phyloP scores from a whole-genome alignment of 1,284 basidiomycete species.

The Fomes fomentarius region DNA sequence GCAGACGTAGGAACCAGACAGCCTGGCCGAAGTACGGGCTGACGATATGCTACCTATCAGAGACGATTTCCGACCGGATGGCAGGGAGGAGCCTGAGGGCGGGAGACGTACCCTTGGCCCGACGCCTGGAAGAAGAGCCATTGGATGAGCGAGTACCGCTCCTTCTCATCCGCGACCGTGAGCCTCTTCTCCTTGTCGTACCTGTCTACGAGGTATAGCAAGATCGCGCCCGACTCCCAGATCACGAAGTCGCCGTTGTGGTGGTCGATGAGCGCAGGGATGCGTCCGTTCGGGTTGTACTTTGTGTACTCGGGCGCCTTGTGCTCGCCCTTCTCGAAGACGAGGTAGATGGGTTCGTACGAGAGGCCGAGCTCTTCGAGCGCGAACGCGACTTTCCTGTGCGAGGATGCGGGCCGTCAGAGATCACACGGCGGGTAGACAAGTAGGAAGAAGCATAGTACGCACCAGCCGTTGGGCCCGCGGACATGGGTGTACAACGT shows the following conservation, averaged over 20 bases:
- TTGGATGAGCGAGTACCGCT: slow-evolving; percentile 27
- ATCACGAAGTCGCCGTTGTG: slow-evolving; percentile 33
- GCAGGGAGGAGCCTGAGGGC: too few species aligned
- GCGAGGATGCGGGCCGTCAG: neutral
- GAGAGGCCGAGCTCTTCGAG: slow-evolving; percentile 34
- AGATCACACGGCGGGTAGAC: neutral
- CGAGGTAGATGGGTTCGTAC: slow-evolving; percentile 34
- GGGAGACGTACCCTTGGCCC: slow-evolving; percentile 31
- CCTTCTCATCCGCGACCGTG: slow-evolving; percentile 26
- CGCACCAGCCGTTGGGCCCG: slow-evolving; percentile 6
- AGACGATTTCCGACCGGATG: too few species aligned
- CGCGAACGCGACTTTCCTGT: slow-evolving; percentile 32
- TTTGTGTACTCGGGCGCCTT: slow-evolving; percentile 19
- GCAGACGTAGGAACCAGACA: neutral
- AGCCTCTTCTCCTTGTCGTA: slow-evolving; percentile 39
- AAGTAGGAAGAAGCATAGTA: too few species aligned
- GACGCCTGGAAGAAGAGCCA: slow-evolving; percentile 37
- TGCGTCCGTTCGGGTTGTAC: slow-evolving; percentile 38
- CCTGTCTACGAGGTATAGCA: slow-evolving; percentile 36
- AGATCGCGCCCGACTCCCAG: slow-evolving; percentile 38
- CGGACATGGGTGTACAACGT: neutral
- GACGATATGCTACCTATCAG: neutral
- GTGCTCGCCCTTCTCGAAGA: neutral
- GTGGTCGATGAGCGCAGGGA: slow-evolving; percentile 40
- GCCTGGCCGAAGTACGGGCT: slow-evolving; percentile 15